A percentile compares a stretch with the other conserved stretches of the same genome.
Evolutionary conservation across 768 basidiomycete genomes (phyloP).

Genomic region (Clavulina sp.): DNA sequence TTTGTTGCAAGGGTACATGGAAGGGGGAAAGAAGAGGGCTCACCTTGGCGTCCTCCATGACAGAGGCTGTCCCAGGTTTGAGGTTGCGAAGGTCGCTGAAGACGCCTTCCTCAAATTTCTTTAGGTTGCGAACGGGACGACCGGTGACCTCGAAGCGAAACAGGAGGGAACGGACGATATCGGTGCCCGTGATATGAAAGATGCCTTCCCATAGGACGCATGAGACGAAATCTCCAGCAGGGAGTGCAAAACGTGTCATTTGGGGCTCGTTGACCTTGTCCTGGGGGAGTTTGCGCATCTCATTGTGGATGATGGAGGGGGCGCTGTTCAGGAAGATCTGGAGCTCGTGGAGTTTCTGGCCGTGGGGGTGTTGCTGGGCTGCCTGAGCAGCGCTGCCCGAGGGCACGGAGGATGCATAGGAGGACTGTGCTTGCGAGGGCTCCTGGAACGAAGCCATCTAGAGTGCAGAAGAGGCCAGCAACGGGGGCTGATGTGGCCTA

Average conservation of each 20-base stretch:
- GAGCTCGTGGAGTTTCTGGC: slow-evolving; percentile 21
- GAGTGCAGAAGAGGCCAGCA: background rate
- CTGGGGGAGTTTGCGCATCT: slow-evolving; percentile 50
- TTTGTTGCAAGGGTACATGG: background rate
- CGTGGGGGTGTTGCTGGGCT: background rate
- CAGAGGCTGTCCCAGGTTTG: slow-evolving; percentile 85
- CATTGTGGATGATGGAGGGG: slow-evolving; percentile 4
- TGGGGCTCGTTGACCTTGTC: slow-evolving; percentile 29
- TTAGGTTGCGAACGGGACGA: slow-evolving; percentile 78
- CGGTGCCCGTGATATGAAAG: slow-evolving; percentile 91
- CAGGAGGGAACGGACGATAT: slow-evolving; percentile 88
- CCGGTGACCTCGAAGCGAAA: slow-evolving; percentile 89
- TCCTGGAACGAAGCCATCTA: no score
- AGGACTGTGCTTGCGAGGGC: background rate
- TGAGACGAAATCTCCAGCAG: slow-evolving; percentile 67
- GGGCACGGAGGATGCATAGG: background rate
- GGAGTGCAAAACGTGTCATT: slow-evolving; percentile 78
- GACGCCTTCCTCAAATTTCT: slow-evolving; percentile 95
- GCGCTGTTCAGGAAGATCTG: slow-evolving; percentile 73
- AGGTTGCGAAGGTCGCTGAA: slow-evolving; percentile 86
- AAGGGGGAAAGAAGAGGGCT: slow-evolving; percentile 14
- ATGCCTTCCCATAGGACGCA: slow-evolving; percentile 86
- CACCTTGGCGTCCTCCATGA: slow-evolving; percentile 91
- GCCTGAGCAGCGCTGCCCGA: background rate
- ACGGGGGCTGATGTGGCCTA: background rate